Conservation (phyloP, 2,329 filamentous ascomycete species). For the Conoideocrella luteorostrata region DNA sequence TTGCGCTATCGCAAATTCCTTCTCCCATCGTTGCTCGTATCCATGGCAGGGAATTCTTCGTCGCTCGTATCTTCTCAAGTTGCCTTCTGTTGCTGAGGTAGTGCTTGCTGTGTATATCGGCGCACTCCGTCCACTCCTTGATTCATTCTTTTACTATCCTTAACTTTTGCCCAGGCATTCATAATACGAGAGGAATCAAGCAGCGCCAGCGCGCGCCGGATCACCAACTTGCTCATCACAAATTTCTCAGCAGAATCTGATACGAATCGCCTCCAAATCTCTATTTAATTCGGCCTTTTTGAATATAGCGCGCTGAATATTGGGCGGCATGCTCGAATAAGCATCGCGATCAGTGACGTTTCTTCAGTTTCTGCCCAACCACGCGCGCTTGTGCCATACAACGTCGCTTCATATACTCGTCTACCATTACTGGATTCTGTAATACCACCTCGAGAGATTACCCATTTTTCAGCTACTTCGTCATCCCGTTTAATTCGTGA, state of each 20-base stretch:
- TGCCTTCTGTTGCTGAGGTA: no score
- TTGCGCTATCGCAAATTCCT: no score
- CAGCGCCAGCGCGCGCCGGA: not conserved
- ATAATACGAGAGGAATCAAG: not conserved
- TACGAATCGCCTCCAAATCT: no score
- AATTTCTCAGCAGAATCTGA: not conserved
- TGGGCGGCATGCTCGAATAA: no score
- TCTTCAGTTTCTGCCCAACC: no score
- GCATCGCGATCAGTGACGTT: no score
- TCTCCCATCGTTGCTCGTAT: not conserved
- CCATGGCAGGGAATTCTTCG: not conserved
- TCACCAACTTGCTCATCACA: not conserved
- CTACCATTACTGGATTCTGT: no score
- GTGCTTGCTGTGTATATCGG: not conserved
- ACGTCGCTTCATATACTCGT: no score
- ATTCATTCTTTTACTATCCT: not conserved
- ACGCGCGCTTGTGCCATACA: not conserved
- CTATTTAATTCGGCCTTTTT: no score
- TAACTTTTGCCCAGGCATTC: not conserved
- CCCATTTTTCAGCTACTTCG: not conserved
- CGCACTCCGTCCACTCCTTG: slow-evolving; percentile 1
- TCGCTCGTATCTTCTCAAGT: not conserved
- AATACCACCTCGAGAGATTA: not conserved
- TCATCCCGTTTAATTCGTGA: not conserved
- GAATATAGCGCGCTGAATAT: no score